phyloP scores from a whole-genome alignment of 2,329 filamentous ascomycete species.

The Diaporthe citriasiana region DNA sequence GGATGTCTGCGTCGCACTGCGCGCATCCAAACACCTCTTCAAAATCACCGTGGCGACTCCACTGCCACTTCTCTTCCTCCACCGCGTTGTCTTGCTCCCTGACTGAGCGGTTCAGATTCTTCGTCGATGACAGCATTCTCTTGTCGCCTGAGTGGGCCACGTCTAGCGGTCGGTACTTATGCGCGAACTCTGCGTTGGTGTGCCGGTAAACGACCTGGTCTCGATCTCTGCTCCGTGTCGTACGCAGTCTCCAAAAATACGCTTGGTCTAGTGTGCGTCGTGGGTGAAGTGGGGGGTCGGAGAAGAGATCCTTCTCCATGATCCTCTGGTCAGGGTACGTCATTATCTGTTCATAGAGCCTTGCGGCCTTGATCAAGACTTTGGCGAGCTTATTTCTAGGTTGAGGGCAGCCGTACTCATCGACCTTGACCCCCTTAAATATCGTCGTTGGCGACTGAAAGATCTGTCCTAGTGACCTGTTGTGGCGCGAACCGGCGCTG shows the following conservation, averaged over 20 bases:
- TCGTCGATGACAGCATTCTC: constrained; percentile 18
- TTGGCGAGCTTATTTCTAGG: constrained; percentile 46
- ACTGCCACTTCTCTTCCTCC: constrained; percentile 33
- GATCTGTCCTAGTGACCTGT: background rate
- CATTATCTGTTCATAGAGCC: constrained; percentile 54
- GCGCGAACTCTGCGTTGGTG: constrained; percentile 46
- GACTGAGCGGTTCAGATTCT: constrained; percentile 36
- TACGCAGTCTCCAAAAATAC: constrained; percentile 57
- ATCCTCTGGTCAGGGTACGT: constrained; percentile 53
- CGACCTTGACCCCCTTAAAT: constrained; percentile 11
- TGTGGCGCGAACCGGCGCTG: too few species aligned
- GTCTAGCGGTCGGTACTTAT: constrained; percentile 11
- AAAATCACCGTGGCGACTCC: constrained; percentile 38
- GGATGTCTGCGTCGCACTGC: constrained; percentile 47
- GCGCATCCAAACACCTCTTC: constrained; percentile 45
- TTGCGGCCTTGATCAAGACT: constrained; percentile 51
- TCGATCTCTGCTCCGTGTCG: constrained; percentile 55
- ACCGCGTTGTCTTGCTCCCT: background rate
- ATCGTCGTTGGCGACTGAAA: constrained; percentile 37
- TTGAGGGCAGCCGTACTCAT: constrained; percentile 7
- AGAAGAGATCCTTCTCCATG: constrained; percentile 51
- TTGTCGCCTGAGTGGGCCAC: background rate
- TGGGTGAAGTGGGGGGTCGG: constrained; percentile 56
- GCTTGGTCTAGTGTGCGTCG: constrained; percentile 62
- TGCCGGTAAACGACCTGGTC: constrained; percentile 59